Conservation (phyloP, 2,329 filamentous ascomycete genomes). For the Stenocarpella maydis region DNA sequence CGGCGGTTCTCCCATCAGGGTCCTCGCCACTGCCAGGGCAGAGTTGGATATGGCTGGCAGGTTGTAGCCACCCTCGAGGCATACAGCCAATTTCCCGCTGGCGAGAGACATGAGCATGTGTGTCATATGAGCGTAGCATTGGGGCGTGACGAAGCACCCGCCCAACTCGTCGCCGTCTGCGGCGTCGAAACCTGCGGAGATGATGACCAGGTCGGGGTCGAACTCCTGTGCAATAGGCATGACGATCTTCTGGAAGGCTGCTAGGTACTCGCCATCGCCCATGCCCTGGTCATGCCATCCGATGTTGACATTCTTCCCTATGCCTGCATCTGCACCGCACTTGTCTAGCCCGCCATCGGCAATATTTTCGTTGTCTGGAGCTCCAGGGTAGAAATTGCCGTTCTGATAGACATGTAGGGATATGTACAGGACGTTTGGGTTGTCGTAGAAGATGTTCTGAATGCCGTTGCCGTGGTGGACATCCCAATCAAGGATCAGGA, state of each 20-base stretch:
- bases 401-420: conserved; percentile 90
- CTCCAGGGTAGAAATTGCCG: conserved; percentile 84
- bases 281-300: conserved; percentile 77
- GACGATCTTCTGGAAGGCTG: conserved; percentile 92
- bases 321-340: conserved; percentile 61
- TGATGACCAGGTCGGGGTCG: conserved; percentile 90
- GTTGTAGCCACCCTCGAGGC: conserved; percentile 96
- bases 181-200: conserved; percentile 95
- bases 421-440: conserved; percentile 95
- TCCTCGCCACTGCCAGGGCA: conserved; percentile 87
- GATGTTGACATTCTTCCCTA: conserved; percentile 72
- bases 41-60: conserved; percentile 91
- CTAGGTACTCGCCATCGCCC: conserved; percentile 97
- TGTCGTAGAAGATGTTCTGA: conserved; percentile 94
- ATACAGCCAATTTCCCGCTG: conserved; percentile 86
- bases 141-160: conserved; percentile 88
- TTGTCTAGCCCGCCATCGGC: conserved; percentile 70
- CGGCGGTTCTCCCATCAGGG: conserved; percentile 94
- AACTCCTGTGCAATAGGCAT: conserved; percentile 98
- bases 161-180: conserved; percentile 93
- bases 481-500: conserved; percentile 94
- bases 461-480: conserved; percentile 88
- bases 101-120: conserved; percentile 98
- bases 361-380: conserved; percentile 62
- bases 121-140: conserved; percentile 97